Base-by-base conservation (phyloP, 768 basidiomycete genomes). In the Xerocomus brunneocitrinus region DNA sequence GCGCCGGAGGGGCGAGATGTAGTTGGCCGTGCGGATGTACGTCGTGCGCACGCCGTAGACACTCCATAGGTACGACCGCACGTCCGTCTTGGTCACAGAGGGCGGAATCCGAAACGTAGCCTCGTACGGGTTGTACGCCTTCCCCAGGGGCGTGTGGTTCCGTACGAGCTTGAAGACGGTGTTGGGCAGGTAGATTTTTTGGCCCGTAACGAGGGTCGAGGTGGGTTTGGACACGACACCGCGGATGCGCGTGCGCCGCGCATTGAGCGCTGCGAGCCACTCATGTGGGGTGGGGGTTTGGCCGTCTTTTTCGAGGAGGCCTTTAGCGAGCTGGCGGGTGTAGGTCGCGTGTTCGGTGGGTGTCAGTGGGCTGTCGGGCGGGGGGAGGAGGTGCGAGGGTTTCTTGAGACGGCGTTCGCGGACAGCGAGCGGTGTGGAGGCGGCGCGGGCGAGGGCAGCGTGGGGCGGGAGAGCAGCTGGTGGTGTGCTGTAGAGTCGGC, bases 21-120 rank as follows among this genome's bases (percentile, higher is more conserved):
- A 91, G 74, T 89, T 91, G 76, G 91, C 89, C n/a, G 94, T 98
- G 48, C 94, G 91, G 57, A 98, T 91, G 69, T 95, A 97, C 7
- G 93, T 95, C 54, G 89, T 87, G 63, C 85, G 75, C 43, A 98
- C 84, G 56, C 90, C 89, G 61, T 98, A 98, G n/a, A 87, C 80
- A 32, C 91, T 79, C 48, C 73, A 72, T 44, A 98, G 81, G 67
- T 95, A 93, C 0, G 88, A 87, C 38, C 92, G 85, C 35, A 98
- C 74, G 72, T 98, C 94, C 52, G 87, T 90, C 73, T 98, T 98
- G 40, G 93, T 97, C 71, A 95, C 77, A 40, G 83, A 87, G 57
- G 83, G 81, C n/a, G 92, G 88, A 38, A 95, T 78, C 51, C 91
- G 89, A 75, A 98, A 95, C 3, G 94, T 98, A 8, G 93, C 94